These are phyloP conservation scores for Amyloporia xantha DNA, from an alignment of 768 basidiomycete genomes.

Conservation along the genomic window DNA sequence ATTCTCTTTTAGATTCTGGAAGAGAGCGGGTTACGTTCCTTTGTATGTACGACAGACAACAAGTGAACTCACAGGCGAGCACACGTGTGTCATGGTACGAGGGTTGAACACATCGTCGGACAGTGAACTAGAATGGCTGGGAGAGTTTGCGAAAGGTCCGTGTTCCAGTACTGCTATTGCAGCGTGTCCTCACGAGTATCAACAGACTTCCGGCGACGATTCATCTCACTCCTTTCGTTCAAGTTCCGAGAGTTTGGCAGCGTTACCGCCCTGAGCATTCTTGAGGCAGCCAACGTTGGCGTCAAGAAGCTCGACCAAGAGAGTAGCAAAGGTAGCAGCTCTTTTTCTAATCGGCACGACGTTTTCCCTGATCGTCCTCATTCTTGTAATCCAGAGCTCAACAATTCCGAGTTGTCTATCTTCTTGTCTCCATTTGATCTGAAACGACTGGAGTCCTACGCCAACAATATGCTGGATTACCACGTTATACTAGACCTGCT, in stretches of 20 bases:
- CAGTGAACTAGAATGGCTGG: slow-evolving; percentile 71
- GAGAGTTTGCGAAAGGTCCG: slow-evolving; percentile 81
- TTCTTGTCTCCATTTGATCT: slow-evolving; percentile 88
- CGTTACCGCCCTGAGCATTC: slow-evolving; percentile 77
- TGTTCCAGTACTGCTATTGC: background rate
- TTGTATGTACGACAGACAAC: slow-evolving; percentile 90
- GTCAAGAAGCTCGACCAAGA: slow-evolving; percentile 40
- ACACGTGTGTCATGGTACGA: slow-evolving; percentile 92
- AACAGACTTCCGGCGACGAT: slow-evolving; percentile 86
- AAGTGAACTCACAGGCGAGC: slow-evolving; percentile 94
- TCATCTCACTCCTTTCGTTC: slow-evolving; percentile 84
- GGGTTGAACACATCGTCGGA: slow-evolving; percentile 65
- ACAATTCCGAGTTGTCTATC: slow-evolving; percentile 47
- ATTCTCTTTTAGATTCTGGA: slow-evolving; percentile 77
- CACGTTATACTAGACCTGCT: slow-evolving; percentile 93
- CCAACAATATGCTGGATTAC: slow-evolving; percentile 93
- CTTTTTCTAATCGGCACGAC: too few species aligned
- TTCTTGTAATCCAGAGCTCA: slow-evolving; percentile 33
- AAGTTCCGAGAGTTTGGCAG: slow-evolving; percentile 93
- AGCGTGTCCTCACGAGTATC: background rate
- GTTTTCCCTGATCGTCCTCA: too few species aligned
- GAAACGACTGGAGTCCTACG: slow-evolving; percentile 92
- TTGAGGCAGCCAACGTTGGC: slow-evolving; percentile 75
- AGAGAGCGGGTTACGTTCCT: slow-evolving; percentile 85
- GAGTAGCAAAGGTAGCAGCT: slow-evolving; percentile 30